Percentiles rank a stretch among this genome's conserved stretches.
These are phyloP conservation scores for Phyllosticta citriasiana DNA, from an alignment of 2,329 filamentous ascomycete species.

Conservation along the genomic window DNA sequence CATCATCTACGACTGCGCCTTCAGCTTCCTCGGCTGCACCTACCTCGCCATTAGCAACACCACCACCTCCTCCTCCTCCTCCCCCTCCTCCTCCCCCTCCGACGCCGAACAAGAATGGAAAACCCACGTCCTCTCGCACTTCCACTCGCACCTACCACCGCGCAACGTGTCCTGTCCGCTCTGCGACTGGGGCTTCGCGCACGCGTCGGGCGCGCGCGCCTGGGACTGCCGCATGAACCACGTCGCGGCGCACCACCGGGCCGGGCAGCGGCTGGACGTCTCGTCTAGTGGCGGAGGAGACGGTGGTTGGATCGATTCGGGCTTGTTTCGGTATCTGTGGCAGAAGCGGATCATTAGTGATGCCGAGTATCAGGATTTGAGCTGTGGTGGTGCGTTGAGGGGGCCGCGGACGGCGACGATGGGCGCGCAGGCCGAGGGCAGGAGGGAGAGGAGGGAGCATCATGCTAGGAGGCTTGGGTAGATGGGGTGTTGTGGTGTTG, in stretches of 20 bases:
- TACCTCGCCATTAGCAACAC: constrained; percentile 12
- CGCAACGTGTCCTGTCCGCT: constrained; percentile 21
- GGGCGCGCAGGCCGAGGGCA: not conserved
- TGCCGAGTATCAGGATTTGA: constrained; percentile 24
- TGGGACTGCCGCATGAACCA: constrained; percentile 23
- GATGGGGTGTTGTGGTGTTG: not conserved
- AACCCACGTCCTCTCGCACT: constrained; percentile 24
- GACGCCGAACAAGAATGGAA: constrained; percentile 19
- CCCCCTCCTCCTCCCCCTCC: not conserved
- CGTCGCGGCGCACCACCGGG: constrained; percentile 18
- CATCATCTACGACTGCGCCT: constrained; percentile 22
- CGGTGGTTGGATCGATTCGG: constrained; percentile 15
- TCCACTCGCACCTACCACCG: constrained; percentile 23
- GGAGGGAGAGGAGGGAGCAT: not conserved
- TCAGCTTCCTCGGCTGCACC: constrained; percentile 24
- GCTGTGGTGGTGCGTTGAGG: constrained; percentile 18
- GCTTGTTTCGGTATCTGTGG: constrained; percentile 22
- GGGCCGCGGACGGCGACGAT: not conserved
- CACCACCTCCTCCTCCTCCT: too few species aligned
- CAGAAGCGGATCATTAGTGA: constrained; percentile 21
- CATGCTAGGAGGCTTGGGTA: not conserved
- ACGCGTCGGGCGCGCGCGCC: constrained; percentile 12
- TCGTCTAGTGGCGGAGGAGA: constrained; percentile 14
- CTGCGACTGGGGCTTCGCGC: constrained; percentile 18
- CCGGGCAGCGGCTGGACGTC: constrained; percentile 17